Evolutionary conservation across 805 yeast species (phyloP).

Genomic region (Teunomyces stri): DNA sequence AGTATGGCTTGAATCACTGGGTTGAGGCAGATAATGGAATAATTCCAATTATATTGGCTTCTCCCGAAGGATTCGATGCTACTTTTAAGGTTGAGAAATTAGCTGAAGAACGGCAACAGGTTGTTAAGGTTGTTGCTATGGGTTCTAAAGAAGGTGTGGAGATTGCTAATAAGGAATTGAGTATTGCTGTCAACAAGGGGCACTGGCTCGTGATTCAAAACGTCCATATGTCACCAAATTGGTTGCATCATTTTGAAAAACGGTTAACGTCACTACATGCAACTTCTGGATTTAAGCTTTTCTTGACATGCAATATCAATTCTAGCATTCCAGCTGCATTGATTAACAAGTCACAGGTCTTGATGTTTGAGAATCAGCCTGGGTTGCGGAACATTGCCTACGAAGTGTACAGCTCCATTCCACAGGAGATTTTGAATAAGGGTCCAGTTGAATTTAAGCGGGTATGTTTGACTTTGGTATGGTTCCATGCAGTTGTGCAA

Average conservation of each 20-base stretch:
- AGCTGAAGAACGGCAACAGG: slow-evolving; percentile 29
- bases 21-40: slow-evolving; percentile 16
- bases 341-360: slow-evolving; percentile 50
- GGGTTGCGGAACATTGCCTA: slow-evolving; percentile 52
- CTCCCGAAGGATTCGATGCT: slow-evolving; percentile 67
- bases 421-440: slow-evolving; percentile 12
- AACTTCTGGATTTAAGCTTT: slow-evolving; percentile 47
- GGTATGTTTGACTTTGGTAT: slow-evolving; percentile 53
- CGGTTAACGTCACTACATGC: slow-evolving; percentile 29
- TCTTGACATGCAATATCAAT: slow-evolving; percentile 59
- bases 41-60: slow-evolving; percentile 51
- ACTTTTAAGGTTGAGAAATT: slow-evolving; percentile 48
- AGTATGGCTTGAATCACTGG: slow-evolving; percentile 31
- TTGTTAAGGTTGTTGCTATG: slow-evolving; percentile 54
- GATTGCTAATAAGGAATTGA: slow-evolving; percentile 55
- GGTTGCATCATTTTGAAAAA: slow-evolving; percentile 59
- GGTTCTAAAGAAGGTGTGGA: slow-evolving; percentile 69
- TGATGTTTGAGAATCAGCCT: slow-evolving; percentile 61
- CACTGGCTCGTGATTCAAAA: slow-evolving; percentile 80
- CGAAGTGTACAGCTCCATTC: slow-evolving; percentile 31
- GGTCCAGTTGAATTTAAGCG: slow-evolving; percentile 45
- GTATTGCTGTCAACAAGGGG: slow-evolving; percentile 45
- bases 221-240: slow-evolving; percentile 64
- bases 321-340: slow-evolving; percentile 55
- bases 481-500: slow-evolving; percentile 67